Percentiles rank a stretch among this genome's conserved stretches.
phyloP scores from a whole-genome alignment of 768 basidiomycete genomes.

The Boletus reticuloceps region DNA sequence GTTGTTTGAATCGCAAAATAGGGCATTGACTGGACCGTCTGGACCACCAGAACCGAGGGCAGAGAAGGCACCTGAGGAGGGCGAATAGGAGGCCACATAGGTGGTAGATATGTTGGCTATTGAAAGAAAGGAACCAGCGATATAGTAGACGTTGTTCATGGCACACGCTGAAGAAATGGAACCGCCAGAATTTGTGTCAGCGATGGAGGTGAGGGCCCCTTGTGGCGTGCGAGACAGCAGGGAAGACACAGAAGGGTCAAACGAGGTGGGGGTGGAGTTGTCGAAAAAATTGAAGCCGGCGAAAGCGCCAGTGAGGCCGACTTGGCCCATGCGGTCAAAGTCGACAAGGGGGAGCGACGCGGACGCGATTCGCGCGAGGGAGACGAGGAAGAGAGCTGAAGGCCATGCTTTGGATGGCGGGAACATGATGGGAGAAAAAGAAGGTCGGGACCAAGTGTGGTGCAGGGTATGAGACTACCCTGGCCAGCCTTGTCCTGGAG shows the following conservation, averaged over 20 bases:
- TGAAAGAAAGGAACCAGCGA: slow-evolving; percentile 82
- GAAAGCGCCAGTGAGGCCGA: slow-evolving; percentile 86
- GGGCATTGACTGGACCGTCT: slow-evolving; percentile 65
- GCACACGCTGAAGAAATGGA: slow-evolving; percentile 71
- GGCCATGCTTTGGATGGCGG: slow-evolving; percentile 17
- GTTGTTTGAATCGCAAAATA: slow-evolving; percentile 72
- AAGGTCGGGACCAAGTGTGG: background rate
- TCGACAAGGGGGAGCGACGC: slow-evolving; percentile 59
- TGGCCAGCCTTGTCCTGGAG: slow-evolving; percentile 1
- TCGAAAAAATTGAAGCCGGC: slow-evolving; percentile 80
- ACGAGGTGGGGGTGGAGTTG: slow-evolving; percentile 50
- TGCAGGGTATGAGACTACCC: slow-evolving; percentile 9
- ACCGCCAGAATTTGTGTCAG: slow-evolving; percentile 79
- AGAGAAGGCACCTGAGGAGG: slow-evolving; percentile 54
- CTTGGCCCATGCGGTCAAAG: slow-evolving; percentile 84
- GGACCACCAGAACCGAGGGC: slow-evolving; percentile 67
- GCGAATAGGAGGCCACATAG: slow-evolving; percentile 78
- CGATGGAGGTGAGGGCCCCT: slow-evolving; percentile 68
- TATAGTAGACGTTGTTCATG: slow-evolving; percentile 65
- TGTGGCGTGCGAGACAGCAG: slow-evolving; percentile 62
- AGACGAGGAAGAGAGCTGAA: slow-evolving; percentile 23
- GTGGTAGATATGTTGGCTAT: slow-evolving; percentile 54
- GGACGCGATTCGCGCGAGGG: slow-evolving; percentile 15
- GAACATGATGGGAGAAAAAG: slow-evolving; percentile 10
- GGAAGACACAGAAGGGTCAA: slow-evolving; percentile 71